Evolutionary conservation across 2,329 filamentous ascomycete genomes (phyloP).

Genomic region (Dryadomyces quercus-mongolicae): DNA sequence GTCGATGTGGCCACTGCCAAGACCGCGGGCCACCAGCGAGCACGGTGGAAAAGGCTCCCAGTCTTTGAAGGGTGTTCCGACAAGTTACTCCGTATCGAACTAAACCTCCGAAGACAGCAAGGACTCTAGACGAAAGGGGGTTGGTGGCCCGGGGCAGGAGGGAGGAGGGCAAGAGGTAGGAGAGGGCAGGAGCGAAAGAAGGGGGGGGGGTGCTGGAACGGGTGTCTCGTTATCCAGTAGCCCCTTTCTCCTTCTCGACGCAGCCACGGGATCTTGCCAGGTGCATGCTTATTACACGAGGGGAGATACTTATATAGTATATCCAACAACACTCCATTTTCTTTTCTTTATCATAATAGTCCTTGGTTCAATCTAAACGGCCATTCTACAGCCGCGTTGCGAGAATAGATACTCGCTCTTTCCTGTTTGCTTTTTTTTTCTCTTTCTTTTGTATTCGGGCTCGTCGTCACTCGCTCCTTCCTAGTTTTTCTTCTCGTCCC

Average conservation of each 20-base stretch:
- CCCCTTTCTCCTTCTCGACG: not conserved
- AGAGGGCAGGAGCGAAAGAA: no score
- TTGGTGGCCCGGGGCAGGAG: no score
- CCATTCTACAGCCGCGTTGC: not conserved
- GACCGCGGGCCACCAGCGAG: no score
- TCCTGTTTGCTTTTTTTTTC: not conserved
- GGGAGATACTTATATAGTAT: not conserved
- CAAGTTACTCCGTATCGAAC: no score
- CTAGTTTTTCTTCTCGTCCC: not conserved
- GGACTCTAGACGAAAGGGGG: no score
- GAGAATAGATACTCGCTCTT: not conserved
- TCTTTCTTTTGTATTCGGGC: not conserved
- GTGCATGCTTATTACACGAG: not conserved
- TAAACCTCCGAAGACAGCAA: no score
- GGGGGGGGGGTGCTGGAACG: not conserved
- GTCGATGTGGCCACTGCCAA: no score
- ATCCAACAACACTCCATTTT: not conserved
- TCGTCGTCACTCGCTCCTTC: not conserved
- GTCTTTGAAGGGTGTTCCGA: no score
- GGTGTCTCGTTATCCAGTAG: not conserved
- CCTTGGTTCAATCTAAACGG: not conserved
- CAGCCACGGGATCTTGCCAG: not conserved
- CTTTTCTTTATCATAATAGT: not conserved
- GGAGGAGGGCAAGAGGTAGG: no score
- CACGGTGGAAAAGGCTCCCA: no score